Evolutionary conservation across 2,329 filamentous ascomycete species (phyloP), one percentile per base, ranked within the genome.

Genomic region (Talaromyces sp.): DNA sequence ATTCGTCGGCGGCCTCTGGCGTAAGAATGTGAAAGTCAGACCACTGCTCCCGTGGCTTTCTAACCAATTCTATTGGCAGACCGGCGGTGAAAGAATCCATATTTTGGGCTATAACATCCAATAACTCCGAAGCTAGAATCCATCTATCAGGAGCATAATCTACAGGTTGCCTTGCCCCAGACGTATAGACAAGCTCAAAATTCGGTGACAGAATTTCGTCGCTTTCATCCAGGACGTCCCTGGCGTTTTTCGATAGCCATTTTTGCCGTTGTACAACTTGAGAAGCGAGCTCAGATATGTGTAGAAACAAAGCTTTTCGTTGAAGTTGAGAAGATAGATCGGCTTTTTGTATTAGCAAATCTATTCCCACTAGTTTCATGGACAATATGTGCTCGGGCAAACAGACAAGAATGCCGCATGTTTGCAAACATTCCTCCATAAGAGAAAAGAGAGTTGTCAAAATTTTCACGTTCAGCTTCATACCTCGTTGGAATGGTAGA

Each of bases 171-270:
- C 86, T 82, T 0, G 68, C 62, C 0, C 85, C 86, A 62, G 87
- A 80, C 0, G 85, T 86, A 61, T 88, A 88, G 0, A 88, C 75
- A 0, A 88, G 70, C 65, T 88, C 84, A 38, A 85, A 86, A 51
- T 81, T 82, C 2, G 80, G 76, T 46, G 79, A 83, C 31, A 88
- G 81, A 56, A 83, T 85, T 60, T 88, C 84, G 51, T 89, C 86
- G 43, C 82, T 85, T 69, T 89, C 85, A 59, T 88, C 85, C 0
- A 89, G 75, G 1, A 89, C 78, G 61, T 88, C 85, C 0, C 84
- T 73, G 0, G 79, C 76, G 1, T 70, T 61, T 0, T 55, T 14
- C 31, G 81, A 70, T 1, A 87, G 73, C 62, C 78, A 81, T 0
- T 71, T 26, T n/a, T 84, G 80, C 0, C 71, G 77, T 0, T 68